phyloP scores from a whole-genome alignment of 495 filamentous ascomycete genomes.

The Podospora conica region DNA sequence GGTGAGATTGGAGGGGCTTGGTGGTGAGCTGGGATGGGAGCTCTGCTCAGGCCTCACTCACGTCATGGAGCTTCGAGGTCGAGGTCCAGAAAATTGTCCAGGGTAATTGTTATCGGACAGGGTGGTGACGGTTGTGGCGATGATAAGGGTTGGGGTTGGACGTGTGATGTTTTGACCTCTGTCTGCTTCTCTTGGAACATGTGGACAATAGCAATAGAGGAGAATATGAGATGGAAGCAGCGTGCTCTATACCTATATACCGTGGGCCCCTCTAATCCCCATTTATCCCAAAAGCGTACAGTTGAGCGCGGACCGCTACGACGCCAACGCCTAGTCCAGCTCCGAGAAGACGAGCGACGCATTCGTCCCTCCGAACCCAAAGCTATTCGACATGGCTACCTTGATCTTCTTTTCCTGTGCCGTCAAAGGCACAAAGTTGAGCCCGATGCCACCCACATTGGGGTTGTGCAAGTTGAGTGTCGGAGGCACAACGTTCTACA shows the following conservation, averaged over 20 bases:
- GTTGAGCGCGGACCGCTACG: background rate
- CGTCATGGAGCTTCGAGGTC: constrained; percentile 7
- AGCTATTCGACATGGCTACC: constrained; percentile 86
- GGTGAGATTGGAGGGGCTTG: background rate
- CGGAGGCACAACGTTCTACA: constrained; percentile 72
- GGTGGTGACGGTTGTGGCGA: background rate
- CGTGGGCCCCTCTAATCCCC: background rate
- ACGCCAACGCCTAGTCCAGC: constrained; percentile 21
- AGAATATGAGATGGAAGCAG: background rate
- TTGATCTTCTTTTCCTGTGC: constrained; percentile 65
- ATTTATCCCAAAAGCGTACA: background rate
- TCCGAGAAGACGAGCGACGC: constrained; percentile 77
- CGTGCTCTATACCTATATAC: background rate
- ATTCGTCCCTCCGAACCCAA: constrained; percentile 97
- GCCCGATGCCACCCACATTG: constrained; percentile 60
- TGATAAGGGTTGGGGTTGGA: constrained; percentile 24
- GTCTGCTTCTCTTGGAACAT: background rate
- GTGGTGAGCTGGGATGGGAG: constrained; percentile 4
- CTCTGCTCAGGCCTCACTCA: background rate
- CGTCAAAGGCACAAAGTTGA: constrained; percentile 75
- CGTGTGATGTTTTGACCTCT: background rate
- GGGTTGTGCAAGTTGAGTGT: constrained; percentile 76
- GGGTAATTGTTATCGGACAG: background rate
- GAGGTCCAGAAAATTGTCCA: background rate
- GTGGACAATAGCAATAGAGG: background rate